These are phyloP conservation scores for Pseudozyma hubeiensis DNA, from an alignment of 1,284 basidiomycete genomes.

Conservation along the genomic window DNA sequence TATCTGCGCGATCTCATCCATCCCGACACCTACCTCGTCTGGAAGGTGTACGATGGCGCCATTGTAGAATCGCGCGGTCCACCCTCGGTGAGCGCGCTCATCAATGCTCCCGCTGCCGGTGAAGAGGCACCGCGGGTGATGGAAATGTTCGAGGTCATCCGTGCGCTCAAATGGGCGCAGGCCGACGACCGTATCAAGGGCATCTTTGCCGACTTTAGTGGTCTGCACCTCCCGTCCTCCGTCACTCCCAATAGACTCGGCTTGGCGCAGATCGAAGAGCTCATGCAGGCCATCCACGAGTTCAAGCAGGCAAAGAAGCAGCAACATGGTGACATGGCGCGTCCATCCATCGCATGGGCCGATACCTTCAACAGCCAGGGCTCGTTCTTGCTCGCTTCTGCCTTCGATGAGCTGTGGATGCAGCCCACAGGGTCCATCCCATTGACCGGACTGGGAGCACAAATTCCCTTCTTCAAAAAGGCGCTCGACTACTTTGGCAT, in stretches of 20 bases:
- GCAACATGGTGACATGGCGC: constrained; percentile 56
- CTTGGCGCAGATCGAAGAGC: constrained; percentile 70
- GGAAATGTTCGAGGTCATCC: constrained; percentile 69
- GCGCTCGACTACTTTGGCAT: constrained; percentile 70
- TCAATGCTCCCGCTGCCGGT: constrained; percentile 43
- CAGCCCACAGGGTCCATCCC: constrained; percentile 70
- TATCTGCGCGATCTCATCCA: constrained; percentile 51
- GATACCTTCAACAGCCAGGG: constrained; percentile 70
- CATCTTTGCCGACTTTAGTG: constrained; percentile 70
- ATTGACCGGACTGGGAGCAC: constrained; percentile 66
- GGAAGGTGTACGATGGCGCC: constrained; percentile 66
- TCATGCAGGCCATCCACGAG: constrained; percentile 69
- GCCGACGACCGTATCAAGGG: constrained; percentile 69
- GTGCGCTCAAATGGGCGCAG: constrained; percentile 69
- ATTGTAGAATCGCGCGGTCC: constrained; percentile 61
- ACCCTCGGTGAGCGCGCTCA: constrained; percentile 44
- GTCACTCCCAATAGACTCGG: constrained; percentile 65
- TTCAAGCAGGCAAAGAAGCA: constrained; percentile 68
- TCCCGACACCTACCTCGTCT: constrained; percentile 64
- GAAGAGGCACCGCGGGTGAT: constrained; percentile 61
- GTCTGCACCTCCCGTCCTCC: constrained; percentile 67
- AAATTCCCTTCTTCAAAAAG: constrained; percentile 63
- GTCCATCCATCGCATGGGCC: constrained; percentile 69
- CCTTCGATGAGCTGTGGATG: constrained; percentile 70
- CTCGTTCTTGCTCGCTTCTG: constrained; percentile 68